A percentile compares a stretch with the other conserved stretches of the same genome.
Conservation (phyloP, 2,329 filamentous ascomycete species). For the Neonectria ditissima region DNA sequence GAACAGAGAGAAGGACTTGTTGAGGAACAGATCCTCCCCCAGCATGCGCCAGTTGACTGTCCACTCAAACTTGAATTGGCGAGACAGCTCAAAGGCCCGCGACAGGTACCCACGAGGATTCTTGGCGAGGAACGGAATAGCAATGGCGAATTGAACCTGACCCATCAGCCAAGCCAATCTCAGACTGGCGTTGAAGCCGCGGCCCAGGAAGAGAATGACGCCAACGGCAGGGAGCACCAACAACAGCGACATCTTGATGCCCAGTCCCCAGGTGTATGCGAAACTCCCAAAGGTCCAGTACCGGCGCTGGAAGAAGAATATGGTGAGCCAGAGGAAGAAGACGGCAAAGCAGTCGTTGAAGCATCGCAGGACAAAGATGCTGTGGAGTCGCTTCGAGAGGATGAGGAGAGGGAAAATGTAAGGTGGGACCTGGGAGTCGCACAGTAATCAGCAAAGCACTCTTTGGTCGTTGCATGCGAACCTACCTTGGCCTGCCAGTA, state of each 20-base stretch:
- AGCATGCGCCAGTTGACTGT: conserved; percentile 99
- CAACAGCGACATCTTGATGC: conserved; percentile 95
- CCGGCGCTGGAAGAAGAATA: conserved; percentile 80
- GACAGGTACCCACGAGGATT: conserved; percentile 79
- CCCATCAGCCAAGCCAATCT: conserved; percentile 77
- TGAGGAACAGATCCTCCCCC: conserved; percentile 83
- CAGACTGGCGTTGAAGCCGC: conserved; percentile 74
- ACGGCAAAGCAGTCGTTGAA: conserved; percentile 97
- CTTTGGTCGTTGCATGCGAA: no score
- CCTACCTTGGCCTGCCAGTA: conserved; percentile 79
- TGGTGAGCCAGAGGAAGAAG: conserved; percentile 84
- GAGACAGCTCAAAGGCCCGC: conserved; percentile 89
- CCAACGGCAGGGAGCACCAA: conserved; percentile 85
- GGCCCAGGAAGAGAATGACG: conserved; percentile 78
- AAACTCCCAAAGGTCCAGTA: conserved; percentile 80
- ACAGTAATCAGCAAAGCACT: neutral
- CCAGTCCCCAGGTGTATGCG: conserved; percentile 81
- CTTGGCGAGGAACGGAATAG: conserved; percentile 74
- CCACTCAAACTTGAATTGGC: conserved; percentile 96
- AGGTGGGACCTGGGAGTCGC: conserved; percentile 75
- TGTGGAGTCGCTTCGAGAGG: conserved; percentile 91
- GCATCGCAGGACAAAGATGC: conserved; percentile 89
- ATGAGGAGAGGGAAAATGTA: conserved; percentile 89
- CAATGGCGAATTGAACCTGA: conserved; percentile 79
- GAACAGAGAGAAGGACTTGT: conserved; percentile 72